These are phyloP conservation scores for Fusarium sp. DNA, from an alignment of 2,329 filamentous ascomycete species.

Conservation along the genomic window DNA sequence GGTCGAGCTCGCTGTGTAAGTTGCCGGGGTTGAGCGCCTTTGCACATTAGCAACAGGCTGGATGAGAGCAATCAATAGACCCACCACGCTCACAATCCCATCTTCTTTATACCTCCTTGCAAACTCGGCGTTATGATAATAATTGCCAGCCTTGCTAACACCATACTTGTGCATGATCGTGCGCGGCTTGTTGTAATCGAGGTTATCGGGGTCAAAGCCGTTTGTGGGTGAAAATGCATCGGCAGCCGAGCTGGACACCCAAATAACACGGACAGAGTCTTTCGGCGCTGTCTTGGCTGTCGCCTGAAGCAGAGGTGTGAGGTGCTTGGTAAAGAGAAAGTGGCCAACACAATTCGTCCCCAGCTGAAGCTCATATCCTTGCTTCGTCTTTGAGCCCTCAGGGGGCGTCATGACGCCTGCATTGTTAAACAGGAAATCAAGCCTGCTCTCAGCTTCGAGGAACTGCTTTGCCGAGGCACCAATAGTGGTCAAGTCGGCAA, in stretches of 20 bases:
- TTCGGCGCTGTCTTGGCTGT: constrained; percentile 50
- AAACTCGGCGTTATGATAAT: constrained; percentile 46
- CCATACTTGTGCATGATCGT: constrained; percentile 43
- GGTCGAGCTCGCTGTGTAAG: constrained; percentile 39
- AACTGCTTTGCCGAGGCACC: constrained; percentile 48
- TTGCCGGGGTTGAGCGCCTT: constrained; percentile 43
- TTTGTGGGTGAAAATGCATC: constrained; percentile 37
- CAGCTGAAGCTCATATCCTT: constrained; percentile 57
- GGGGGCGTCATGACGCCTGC: constrained; percentile 58
- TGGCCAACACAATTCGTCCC: constrained; percentile 55
- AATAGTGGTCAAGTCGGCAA: constrained; percentile 53
- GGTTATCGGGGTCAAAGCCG: constrained; percentile 45
- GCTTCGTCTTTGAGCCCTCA: constrained; percentile 53
- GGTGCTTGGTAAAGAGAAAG: constrained; percentile 54
- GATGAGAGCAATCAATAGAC: not conserved
- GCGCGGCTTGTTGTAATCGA: constrained; percentile 42
- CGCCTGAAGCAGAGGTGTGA: constrained; percentile 51
- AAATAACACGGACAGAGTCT: constrained; percentile 45
- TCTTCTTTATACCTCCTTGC: constrained; percentile 43
- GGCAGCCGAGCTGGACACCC: constrained; percentile 48
- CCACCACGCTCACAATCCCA: constrained; percentile 43
- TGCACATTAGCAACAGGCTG: not conserved
- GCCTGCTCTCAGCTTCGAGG: constrained; percentile 43
- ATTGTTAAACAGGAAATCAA: constrained; percentile 60
- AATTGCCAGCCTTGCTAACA: constrained; percentile 48